These are phyloP conservation scores for Forsythia viridissima DNA, from an alignment of 257 asterid genomes.

Conservation along the genomic window DNA sequence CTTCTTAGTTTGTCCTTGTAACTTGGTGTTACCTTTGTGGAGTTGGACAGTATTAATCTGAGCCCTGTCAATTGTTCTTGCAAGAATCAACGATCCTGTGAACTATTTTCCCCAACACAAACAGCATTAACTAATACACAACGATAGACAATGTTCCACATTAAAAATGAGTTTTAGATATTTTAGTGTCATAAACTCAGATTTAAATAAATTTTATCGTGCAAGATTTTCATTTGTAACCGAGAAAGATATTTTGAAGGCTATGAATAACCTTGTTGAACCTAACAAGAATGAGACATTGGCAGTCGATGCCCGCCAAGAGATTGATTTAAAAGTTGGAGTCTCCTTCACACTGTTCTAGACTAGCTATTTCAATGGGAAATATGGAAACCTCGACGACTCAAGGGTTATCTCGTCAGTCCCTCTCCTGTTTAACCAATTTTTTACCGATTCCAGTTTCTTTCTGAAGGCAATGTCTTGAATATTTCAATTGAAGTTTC, in stretches of 20 bases:
- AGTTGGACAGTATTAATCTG: too few species aligned
- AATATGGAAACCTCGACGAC: slow-evolving; percentile 89
- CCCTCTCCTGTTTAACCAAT: slow-evolving; percentile 25
- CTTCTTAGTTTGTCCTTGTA: too few species aligned
- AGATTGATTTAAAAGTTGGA: slow-evolving; percentile 96
- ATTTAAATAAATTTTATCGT: slow-evolving; percentile 33
- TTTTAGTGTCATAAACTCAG: too few species aligned
- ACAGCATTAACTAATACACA: too few species aligned
- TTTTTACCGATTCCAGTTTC: not conserved
- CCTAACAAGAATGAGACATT: slow-evolving; percentile 86
- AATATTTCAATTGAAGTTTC: not conserved
- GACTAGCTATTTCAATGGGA: slow-evolving; percentile 88
- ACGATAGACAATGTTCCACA: too few species aligned
- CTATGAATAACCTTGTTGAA: slow-evolving; percentile 70
- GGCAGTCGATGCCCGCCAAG: slow-evolving; percentile 96
- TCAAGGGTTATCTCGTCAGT: slow-evolving; percentile 92
- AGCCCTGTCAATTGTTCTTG: too few species aligned
- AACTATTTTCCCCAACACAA: too few species aligned
- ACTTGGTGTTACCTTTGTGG: too few species aligned
- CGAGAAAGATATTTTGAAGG: slow-evolving; percentile 80
- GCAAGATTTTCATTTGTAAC: slow-evolving; percentile 93
- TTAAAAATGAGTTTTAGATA: too few species aligned
- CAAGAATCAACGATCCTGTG: too few species aligned
- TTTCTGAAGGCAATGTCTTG: slow-evolving; percentile 6
- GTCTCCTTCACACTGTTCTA: slow-evolving; percentile 92